These are phyloP conservation scores for Suillus brevipes DNA, from an alignment of 768 basidiomycete genomes.

Conservation along the genomic window DNA sequence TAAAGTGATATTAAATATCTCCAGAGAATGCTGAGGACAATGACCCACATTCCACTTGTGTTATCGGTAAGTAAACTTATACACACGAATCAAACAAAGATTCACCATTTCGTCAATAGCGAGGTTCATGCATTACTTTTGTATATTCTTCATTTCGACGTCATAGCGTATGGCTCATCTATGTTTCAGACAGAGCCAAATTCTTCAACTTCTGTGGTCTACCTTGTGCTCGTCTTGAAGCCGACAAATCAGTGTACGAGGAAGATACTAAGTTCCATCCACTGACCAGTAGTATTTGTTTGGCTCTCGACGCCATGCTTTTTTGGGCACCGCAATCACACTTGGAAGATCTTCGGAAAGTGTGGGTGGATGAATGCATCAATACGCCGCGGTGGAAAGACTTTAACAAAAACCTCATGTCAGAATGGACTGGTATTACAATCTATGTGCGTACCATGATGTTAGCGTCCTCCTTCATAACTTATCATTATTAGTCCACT, in stretches of 20 bases:
- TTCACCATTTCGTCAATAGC: background rate
- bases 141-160: background rate
- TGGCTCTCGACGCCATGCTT: constrained; percentile 27
- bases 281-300: background rate
- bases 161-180: background rate
- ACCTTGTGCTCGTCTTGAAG: constrained; percentile 3
- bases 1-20: background rate
- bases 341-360: constrained; percentile 37
- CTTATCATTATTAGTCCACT: constrained; percentile 4
- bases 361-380: constrained; percentile 47
- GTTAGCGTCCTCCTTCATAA: background rate
- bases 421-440: constrained; percentile 50
- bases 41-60: constrained; percentile 9
- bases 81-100: no score
- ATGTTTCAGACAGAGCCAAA: constrained; percentile 3
- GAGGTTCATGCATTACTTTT: constrained; percentile 6
- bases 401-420: constrained; percentile 41
- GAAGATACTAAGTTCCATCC: background rate
- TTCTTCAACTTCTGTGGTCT: constrained; percentile 11
- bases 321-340: constrained; percentile 49
- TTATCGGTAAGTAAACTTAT: constrained; percentile 4
- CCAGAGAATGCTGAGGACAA: background rate
- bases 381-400: constrained; percentile 39
- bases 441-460: constrained; percentile 41
- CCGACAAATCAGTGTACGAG: constrained; percentile 6